Evolutionary conservation across 2,329 filamentous ascomycete species (phyloP).

Genomic region (Cladophialophora bantiana): DNA sequence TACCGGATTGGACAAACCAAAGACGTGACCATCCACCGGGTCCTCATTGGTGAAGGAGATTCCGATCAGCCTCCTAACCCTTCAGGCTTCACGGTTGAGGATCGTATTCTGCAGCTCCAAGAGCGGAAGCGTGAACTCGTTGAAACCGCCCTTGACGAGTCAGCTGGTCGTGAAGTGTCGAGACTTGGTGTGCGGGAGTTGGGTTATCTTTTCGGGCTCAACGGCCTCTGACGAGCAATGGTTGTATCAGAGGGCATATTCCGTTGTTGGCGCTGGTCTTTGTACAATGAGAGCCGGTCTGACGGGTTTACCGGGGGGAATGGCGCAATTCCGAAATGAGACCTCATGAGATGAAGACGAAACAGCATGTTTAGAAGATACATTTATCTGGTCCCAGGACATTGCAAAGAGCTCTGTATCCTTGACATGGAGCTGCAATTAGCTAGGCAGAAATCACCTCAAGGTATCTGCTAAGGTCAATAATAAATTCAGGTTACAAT

Average conservation of each 20-base stretch:
- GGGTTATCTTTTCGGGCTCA: slow-evolving; percentile 68
- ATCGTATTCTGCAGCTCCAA: slow-evolving; percentile 81
- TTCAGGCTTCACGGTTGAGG: slow-evolving; percentile 72
- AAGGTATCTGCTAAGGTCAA: background rate
- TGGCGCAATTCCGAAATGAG: background rate
- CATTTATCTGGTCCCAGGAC: background rate
- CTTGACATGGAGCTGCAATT: background rate
- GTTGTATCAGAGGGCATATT: background rate
- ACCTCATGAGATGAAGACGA: background rate
- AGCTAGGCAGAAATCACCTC: background rate
- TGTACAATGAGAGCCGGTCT: background rate
- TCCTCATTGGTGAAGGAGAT: slow-evolving; percentile 67
- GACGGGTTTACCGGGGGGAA: background rate
- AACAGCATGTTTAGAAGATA: background rate
- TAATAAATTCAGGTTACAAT: background rate
- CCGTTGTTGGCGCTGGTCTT: background rate
- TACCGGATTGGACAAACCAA: slow-evolving; percentile 83
- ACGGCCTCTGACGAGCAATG: slow-evolving; percentile 17
- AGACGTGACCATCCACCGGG: slow-evolving; percentile 78
- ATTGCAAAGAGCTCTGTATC: background rate
- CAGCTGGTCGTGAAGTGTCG: slow-evolving; percentile 69
- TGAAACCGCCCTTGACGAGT: slow-evolving; percentile 79
- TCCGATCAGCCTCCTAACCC: slow-evolving; percentile 9
- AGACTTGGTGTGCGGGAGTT: slow-evolving; percentile 72
- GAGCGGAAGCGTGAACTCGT: slow-evolving; percentile 79